Evolutionary conservation across 2,329 filamentous ascomycete species (phyloP).

Genomic region (Alternaria panax): DNA sequence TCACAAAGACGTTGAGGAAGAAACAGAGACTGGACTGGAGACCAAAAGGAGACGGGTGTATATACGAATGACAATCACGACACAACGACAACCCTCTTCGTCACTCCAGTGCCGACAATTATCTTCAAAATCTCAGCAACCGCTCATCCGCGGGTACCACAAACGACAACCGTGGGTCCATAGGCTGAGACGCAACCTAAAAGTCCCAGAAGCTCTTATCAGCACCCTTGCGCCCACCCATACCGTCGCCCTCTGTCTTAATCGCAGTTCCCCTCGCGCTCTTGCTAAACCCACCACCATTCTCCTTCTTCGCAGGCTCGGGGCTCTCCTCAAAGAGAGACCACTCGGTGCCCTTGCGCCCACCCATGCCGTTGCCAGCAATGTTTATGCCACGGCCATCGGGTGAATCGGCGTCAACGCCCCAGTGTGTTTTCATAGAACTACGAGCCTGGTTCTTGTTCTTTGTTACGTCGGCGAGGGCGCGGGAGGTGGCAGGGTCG

Average conservation of each 20-base stretch:
- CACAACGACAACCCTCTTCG: neutral
- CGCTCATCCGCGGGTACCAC: neutral
- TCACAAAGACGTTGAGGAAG: neutral
- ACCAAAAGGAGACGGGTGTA: neutral
- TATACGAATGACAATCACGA: neutral
- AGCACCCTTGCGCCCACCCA: conserved; percentile 49
- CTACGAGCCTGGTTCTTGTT: conserved; percentile 67
- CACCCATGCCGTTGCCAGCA: conserved; percentile 53
- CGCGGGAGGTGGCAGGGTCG: conserved; percentile 47
- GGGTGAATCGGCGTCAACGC: conserved; percentile 40
- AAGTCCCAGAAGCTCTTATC: conserved; percentile 43
- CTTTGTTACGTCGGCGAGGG: conserved; percentile 74
- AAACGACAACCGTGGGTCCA: neutral
- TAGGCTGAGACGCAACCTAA: conserved; percentile 14
- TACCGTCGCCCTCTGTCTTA: conserved; percentile 50
- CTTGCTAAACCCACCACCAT: conserved; percentile 6
- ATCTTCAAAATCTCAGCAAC: neutral
- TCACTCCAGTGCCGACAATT: neutral
- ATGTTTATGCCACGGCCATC: conserved; percentile 46
- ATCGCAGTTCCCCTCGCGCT: conserved; percentile 34
- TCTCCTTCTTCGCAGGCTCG: conserved; percentile 40
- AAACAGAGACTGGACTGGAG: neutral
- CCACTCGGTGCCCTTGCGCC: conserved; percentile 52
- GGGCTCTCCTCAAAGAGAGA: conserved; percentile 46
- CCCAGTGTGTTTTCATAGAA: conserved; percentile 57